Conservation (phyloP, 2,329 filamentous ascomycete species). For the Fonsecaea erecta region DNA sequence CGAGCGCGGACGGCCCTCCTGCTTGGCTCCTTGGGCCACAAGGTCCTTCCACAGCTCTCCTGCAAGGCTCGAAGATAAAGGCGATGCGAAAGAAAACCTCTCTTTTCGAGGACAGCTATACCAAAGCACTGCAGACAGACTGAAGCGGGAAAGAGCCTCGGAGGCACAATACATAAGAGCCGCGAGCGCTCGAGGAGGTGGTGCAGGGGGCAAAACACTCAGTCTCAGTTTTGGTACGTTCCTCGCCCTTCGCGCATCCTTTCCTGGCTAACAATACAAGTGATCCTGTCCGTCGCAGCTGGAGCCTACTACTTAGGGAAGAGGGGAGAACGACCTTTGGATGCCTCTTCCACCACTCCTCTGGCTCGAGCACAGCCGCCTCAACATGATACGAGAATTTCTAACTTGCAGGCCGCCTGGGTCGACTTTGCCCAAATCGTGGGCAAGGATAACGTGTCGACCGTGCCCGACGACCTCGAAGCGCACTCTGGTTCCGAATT, state of each 20-base stretch:
- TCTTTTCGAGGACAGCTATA: slow-evolving; percentile 65
- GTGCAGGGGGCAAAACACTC: slow-evolving; percentile 27
- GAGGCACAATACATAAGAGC: slow-evolving; percentile 40
- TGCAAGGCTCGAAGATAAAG: slow-evolving; percentile 14
- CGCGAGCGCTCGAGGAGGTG: slow-evolving; percentile 9
- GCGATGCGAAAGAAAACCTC: slow-evolving; percentile 16
- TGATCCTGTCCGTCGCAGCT: slow-evolving; percentile 55
- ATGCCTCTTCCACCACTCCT: slow-evolving; percentile 62
- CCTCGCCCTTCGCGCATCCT: slow-evolving; percentile 1
- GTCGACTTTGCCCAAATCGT: slow-evolving; percentile 65
- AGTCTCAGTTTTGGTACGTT: slow-evolving; percentile 41
- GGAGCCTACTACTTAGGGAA: slow-evolving; percentile 63
- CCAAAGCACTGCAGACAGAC: slow-evolving; percentile 63
- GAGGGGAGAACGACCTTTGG: slow-evolving; percentile 52
- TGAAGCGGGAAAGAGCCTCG: slow-evolving; percentile 60
- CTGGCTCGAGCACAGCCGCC: slow-evolving; percentile 55
- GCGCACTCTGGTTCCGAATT: slow-evolving; percentile 66
- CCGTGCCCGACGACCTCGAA: slow-evolving; percentile 57
- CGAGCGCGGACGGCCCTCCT: slow-evolving; percentile 10
- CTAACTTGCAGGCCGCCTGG: slow-evolving; percentile 68
- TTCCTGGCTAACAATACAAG: slow-evolving; percentile 44
- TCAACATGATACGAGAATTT: slow-evolving; percentile 60
- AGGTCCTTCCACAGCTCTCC: slow-evolving; percentile 28
- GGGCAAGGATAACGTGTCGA: slow-evolving; percentile 67
- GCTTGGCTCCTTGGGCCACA: neutral